phyloP scores from a whole-genome alignment of 2,329 filamentous ascomycete species.

The Ceratocystis destructans region DNA sequence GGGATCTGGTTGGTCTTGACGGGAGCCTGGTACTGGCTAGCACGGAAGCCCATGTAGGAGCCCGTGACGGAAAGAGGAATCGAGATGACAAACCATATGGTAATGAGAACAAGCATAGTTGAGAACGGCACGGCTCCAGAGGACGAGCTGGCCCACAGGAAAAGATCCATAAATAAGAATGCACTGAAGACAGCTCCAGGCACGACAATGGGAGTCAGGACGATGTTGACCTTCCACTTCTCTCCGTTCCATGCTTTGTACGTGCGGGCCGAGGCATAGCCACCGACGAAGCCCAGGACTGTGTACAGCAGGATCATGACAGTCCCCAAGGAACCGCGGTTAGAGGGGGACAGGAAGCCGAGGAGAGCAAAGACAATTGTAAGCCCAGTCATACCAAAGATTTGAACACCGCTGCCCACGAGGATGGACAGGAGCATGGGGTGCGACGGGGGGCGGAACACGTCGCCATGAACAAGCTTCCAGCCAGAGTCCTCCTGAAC shows the following conservation, averaged over 20 bases:
- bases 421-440: slow-evolving; percentile 76
- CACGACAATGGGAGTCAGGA: slow-evolving; percentile 70
- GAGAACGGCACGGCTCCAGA: slow-evolving; percentile 91
- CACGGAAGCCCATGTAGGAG: slow-evolving; percentile 85
- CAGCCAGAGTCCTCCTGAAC: slow-evolving; percentile 96
- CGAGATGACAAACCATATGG: slow-evolving; percentile 95
- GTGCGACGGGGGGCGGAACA: slow-evolving; percentile 76
- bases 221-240: slow-evolving; percentile 87
- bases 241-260: slow-evolving; percentile 93
- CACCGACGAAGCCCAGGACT: slow-evolving; percentile 79
- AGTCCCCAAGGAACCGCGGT: slow-evolving; percentile 83
- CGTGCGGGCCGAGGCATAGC: slow-evolving; percentile 75
- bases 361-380: slow-evolving; percentile 89
- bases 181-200: slow-evolving; percentile 72
- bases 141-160: slow-evolving; percentile 86
- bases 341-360: slow-evolving; percentile 89
- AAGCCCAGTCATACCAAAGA: slow-evolving; percentile 94
- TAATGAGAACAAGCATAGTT: slow-evolving; percentile 86
- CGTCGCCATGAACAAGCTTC: slow-evolving; percentile 96
- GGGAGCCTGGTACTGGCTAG: slow-evolving; percentile 56
- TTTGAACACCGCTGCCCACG: slow-evolving; percentile 83
- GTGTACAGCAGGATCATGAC: slow-evolving; percentile 91
- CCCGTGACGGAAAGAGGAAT: slow-evolving; percentile 81
- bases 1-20: slow-evolving; percentile 97
- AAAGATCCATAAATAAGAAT: slow-evolving; percentile 92